Evolutionary conservation across 441 rosid genomes (phyloP).

Genomic region (Rhodomyrtus psidioides): DNA sequence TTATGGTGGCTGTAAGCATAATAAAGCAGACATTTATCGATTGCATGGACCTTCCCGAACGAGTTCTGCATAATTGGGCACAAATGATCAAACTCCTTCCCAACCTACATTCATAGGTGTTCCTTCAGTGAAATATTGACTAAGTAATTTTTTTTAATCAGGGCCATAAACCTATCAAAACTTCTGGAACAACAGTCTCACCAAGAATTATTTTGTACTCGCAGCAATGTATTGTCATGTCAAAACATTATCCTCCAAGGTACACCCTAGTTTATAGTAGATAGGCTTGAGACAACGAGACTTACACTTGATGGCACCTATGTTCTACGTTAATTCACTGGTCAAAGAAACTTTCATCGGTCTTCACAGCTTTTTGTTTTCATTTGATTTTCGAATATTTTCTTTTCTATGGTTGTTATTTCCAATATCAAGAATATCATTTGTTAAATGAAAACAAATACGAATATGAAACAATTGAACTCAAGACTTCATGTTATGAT

Average conservation of each 20-base stretch:
- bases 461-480: no score
- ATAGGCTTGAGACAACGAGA: background rate
- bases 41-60: background rate
- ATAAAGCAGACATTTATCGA: background rate
- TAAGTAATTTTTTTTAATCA: background rate
- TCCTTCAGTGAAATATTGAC: background rate
- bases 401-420: background rate
- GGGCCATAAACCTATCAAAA: background rate
- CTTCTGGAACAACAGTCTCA: background rate
- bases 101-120: background rate
- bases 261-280: background rate
- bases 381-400: background rate
- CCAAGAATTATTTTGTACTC: background rate
- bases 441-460: no score
- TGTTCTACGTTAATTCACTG: background rate
- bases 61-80: background rate
- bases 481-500: no score
- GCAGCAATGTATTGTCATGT: background rate
- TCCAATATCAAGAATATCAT: background rate
- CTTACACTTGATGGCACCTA: background rate
- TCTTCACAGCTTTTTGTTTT: background rate
- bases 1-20: background rate
- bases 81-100: background rate
- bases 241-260: background rate
- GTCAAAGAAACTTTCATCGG: background rate